A percentile compares a stretch with the other conserved stretches of the same genome.
phyloP scores from a whole-genome alignment of 306 rosid genomes.

The Prunus mongolica region DNA sequence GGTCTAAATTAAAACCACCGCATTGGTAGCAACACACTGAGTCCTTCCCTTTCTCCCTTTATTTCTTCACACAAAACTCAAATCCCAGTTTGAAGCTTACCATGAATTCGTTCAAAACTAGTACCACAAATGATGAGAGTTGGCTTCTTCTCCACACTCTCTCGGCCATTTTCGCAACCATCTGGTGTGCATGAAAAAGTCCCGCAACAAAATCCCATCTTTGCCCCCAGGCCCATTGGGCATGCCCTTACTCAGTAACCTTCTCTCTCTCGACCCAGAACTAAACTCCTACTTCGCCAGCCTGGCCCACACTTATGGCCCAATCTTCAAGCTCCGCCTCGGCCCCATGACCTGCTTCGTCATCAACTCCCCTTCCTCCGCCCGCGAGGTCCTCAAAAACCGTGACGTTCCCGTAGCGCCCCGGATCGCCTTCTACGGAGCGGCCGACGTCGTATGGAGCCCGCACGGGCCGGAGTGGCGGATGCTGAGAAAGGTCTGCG shows the following conservation, averaged over 20 bases:
- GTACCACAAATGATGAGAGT: not conserved
- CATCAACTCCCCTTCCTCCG: conserved; percentile 21
- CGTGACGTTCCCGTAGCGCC: conserved; percentile 62
- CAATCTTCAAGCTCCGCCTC: conserved; percentile 59
- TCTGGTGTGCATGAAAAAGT: conserved; percentile 2
- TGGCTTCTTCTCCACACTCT: not conserved
- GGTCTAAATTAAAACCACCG: too few species aligned
- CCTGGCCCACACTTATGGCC: conserved; percentile 51
- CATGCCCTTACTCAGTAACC: conserved; percentile 66
- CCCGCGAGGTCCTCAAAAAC: too few species aligned
- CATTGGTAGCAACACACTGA: too few species aligned
- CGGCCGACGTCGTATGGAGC: conserved; percentile 53
- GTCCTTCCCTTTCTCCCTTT: too few species aligned
- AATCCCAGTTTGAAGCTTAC: too few species aligned
- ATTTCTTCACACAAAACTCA: too few species aligned
- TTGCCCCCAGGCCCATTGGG: conserved; percentile 69
- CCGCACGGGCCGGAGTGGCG: conserved; percentile 83
- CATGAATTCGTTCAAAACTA: too few species aligned
- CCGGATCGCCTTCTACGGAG: conserved; percentile 36
- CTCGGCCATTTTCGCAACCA: too few species aligned
- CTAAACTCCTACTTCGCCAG: conserved; percentile 62
- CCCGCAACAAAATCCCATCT: not conserved
- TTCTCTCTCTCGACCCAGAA: conserved; percentile 60
- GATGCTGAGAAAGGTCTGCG: conserved; percentile 67
- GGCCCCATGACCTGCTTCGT: conserved; percentile 50